phyloP scores from a whole-genome alignment of 495 filamentous ascomycete genomes.

The Cetradonia linearis region DNA sequence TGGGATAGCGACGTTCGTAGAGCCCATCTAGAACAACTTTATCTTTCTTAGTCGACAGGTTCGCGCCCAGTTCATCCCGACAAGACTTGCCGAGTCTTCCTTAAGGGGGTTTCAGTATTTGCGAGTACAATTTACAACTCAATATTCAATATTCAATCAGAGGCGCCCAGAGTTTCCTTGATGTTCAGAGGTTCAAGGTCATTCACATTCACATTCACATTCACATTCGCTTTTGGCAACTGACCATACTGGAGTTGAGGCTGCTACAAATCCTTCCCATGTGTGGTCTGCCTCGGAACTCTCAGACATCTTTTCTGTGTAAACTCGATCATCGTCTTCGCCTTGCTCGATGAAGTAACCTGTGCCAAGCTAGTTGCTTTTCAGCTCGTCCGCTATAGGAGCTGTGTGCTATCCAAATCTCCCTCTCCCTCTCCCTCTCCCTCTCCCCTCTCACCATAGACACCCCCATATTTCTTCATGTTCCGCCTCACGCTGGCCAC shows the following conservation, averaged over 20 bases:
- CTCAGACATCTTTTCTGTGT: neutral
- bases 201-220: neutral
- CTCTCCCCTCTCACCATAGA: conserved; percentile 34
- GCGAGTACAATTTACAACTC: neutral
- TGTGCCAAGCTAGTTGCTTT: neutral
- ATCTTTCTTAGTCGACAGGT: too few relatives aligned
- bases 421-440: conserved; percentile 36
- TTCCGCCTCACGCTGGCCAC: conserved; percentile 27
- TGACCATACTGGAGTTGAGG: conserved; percentile 1
- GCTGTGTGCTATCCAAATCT: conserved; percentile 43
- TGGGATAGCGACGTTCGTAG: too few relatives aligned
- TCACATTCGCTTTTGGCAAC: neutral
- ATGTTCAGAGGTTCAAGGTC: neutral
- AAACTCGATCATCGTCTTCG: neutral
- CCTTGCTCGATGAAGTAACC: neutral
- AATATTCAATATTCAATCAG: neutral
- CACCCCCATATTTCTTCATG: conserved; percentile 29
- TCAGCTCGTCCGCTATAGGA: conserved; percentile 28
- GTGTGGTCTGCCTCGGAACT: neutral
- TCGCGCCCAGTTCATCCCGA: neutral
- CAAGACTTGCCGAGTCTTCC: neutral
- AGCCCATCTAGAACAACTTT: too few relatives aligned
- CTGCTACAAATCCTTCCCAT: conserved; percentile 8
- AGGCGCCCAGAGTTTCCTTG: too few relatives aligned
- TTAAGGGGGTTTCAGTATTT: neutral